These are phyloP conservation scores for Metahyphopichia silvanorum DNA, from an alignment of 805 yeast species.

Conservation along the genomic window DNA sequence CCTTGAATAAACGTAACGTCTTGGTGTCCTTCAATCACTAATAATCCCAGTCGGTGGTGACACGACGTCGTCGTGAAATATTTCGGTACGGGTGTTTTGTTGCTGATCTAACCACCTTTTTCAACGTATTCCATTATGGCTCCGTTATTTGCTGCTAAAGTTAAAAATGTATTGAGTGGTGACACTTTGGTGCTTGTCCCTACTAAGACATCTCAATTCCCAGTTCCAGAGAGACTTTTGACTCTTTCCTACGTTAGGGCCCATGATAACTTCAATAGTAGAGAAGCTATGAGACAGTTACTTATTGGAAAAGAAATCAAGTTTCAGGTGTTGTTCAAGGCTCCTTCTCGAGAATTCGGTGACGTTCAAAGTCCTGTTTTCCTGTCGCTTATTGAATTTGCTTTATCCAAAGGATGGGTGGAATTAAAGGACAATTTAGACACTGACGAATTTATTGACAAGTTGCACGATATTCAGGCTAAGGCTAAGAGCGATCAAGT, in stretches of 20 bases:
- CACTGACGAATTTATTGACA: constrained; percentile 24
- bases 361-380: constrained; percentile 65
- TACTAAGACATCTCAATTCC: constrained; percentile 36
- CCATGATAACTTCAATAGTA: constrained; percentile 55
- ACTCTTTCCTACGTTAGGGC: constrained; percentile 65
- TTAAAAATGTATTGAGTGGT: constrained; percentile 66
- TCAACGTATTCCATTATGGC: constrained; percentile 4
- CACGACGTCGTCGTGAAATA: not conserved
- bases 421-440: constrained; percentile 54
- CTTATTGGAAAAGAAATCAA: constrained; percentile 63
- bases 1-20: too few species aligned
- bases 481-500: constrained; percentile 47
- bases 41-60: not conserved
- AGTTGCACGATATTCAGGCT: constrained; percentile 40
- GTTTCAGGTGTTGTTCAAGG: constrained; percentile 55
- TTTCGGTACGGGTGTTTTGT: not conserved
- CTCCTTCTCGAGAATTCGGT: constrained; percentile 62
- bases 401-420: constrained; percentile 57
- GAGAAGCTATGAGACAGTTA: constrained; percentile 59
- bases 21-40: too few species aligned
- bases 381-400: constrained; percentile 53
- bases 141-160: constrained; percentile 47
- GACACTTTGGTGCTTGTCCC: constrained; percentile 67
- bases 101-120: too few species aligned
- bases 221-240: constrained; percentile 54